Conservation (phyloP, 106 monocot genomes). For the Agapanthus africanus region DNA sequence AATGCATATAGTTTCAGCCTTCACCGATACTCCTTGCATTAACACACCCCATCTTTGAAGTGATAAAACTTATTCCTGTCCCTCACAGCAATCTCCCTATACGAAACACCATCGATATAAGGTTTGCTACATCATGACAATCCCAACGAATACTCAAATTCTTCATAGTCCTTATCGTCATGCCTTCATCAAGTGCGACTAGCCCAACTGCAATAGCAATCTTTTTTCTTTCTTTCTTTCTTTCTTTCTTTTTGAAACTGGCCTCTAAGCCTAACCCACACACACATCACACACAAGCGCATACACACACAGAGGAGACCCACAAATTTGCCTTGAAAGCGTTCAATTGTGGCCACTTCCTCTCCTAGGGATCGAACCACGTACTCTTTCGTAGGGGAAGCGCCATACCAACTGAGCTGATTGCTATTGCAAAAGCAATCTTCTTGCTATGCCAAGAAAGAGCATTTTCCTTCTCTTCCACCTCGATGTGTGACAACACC, state of each 20-base stretch:
- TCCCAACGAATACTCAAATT: slow-evolving; percentile 41
- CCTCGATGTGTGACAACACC: slow-evolving; percentile 43
- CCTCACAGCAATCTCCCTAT: slow-evolving; percentile 36
- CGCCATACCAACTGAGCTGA: too few relatives aligned
- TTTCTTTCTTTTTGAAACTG: too few relatives aligned
- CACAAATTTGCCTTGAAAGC: too few relatives aligned
- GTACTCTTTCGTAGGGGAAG: too few relatives aligned
- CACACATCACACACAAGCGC: too few relatives aligned
- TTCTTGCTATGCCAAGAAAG: slow-evolving; percentile 42
- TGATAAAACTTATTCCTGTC: slow-evolving; percentile 51
- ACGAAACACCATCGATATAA: slow-evolving; percentile 29
- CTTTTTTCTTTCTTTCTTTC: too few relatives aligned
- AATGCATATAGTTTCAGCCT: too few relatives aligned
- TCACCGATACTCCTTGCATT: slow-evolving; percentile 40
- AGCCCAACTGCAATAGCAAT: slow-evolving; percentile 43
- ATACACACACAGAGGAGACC: too few relatives aligned
- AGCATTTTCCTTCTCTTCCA: slow-evolving; percentile 48
- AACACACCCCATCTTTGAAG: slow-evolving; percentile 29
- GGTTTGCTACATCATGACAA: slow-evolving; percentile 36
- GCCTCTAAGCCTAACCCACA: too few relatives aligned
- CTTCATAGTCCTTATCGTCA: slow-evolving; percentile 30
- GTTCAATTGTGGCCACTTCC: too few relatives aligned
- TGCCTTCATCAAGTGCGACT: slow-evolving; percentile 19
- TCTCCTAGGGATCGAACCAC: too few relatives aligned
- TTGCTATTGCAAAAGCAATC: too few relatives aligned